Percentiles rank a stretch among this genome's conserved stretches.
These are phyloP conservation scores for Coemansia sp. DNA, from an alignment of 192 early-diverging fungal species.

Conservation along the genomic window DNA sequence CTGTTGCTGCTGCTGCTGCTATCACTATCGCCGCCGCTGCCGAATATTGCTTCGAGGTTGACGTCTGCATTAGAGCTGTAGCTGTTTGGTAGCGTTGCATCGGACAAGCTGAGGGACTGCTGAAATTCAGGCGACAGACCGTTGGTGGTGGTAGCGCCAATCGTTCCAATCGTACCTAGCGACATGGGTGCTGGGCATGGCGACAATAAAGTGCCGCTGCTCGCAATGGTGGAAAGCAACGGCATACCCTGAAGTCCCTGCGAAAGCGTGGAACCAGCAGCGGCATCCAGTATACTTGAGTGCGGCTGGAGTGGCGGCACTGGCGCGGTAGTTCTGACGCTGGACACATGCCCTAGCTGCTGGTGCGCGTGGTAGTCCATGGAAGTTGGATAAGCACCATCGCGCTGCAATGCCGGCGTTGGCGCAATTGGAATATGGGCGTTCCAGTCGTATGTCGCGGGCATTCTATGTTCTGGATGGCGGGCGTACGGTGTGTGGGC, in stretches of 20 bases:
- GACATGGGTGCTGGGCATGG: not conserved
- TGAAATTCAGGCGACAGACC: conserved; percentile 1
- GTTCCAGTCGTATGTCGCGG: not conserved
- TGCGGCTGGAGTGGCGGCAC: not conserved
- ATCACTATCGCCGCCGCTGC: conserved; percentile 5
- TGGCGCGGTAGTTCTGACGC: conserved; percentile 10
- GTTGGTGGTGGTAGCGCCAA: not conserved
- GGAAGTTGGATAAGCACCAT: not conserved
- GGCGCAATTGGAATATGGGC: not conserved
- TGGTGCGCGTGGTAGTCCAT: not conserved
- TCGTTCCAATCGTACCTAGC: not conserved
- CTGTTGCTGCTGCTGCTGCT: conserved; percentile 13
- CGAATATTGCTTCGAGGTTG: not conserved
- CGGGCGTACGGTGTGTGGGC: not conserved
- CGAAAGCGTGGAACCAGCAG: not conserved
- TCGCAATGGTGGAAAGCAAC: not conserved
- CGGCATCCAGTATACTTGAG: not conserved
- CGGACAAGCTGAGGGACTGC: conserved; percentile 1
- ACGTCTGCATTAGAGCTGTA: not conserved
- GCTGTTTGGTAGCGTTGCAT: not conserved
- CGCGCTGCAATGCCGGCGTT: not conserved
- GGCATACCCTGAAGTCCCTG: not conserved
- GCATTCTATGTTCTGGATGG: not conserved
- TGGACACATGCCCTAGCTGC: conserved; percentile 10
- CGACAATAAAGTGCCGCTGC: not conserved